phyloP scores from a whole-genome alignment of 2,329 filamentous ascomycete genomes.

The Colletotrichum cereale region DNA sequence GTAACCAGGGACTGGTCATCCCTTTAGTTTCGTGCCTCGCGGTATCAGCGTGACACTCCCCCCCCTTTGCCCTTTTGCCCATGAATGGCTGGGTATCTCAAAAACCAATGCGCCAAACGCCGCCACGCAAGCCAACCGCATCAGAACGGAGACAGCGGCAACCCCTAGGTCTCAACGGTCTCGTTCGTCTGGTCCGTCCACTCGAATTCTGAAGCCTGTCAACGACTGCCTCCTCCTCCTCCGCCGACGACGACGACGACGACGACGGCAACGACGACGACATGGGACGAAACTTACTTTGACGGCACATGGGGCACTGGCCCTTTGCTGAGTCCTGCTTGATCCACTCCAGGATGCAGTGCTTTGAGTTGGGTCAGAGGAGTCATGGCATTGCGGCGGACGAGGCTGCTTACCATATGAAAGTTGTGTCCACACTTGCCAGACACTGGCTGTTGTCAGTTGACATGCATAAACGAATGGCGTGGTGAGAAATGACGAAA shows the following conservation, averaged over 20 bases:
- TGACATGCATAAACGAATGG: not conserved
- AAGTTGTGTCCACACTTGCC: slow-evolving; percentile 98
- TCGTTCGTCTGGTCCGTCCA: slow-evolving; percentile 55
- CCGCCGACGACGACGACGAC: too few relatives aligned
- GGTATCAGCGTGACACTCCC: not conserved
- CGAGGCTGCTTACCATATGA: slow-evolving; percentile 79
- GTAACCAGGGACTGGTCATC: too few relatives aligned
- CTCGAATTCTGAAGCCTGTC: slow-evolving; percentile 52
- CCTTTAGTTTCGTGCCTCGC: not conserved
- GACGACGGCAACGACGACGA: too few relatives aligned
- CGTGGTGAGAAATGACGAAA: slow-evolving; percentile 40
- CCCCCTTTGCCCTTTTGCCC: not conserved
- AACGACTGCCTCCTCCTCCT: not conserved
- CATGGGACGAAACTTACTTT: slow-evolving; percentile 71
- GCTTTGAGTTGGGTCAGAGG: slow-evolving; percentile 63
- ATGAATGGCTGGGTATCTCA: slow-evolving; percentile 27
- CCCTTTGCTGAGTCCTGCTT: slow-evolving; percentile 94
- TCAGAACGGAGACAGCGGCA: slow-evolving; percentile 31
- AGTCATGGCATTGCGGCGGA: not conserved
- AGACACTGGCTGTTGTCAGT: slow-evolving; percentile 71
- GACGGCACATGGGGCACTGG: slow-evolving; percentile 97
- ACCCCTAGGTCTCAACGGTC: slow-evolving; percentile 41
- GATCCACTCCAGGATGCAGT: slow-evolving; percentile 97
- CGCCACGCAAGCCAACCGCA: slow-evolving; percentile 13
- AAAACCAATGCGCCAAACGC: slow-evolving; percentile 33